Evolutionary conservation across 495 filamentous ascomycete genomes (phyloP).

Genomic region (Neurospora sp.): DNA sequence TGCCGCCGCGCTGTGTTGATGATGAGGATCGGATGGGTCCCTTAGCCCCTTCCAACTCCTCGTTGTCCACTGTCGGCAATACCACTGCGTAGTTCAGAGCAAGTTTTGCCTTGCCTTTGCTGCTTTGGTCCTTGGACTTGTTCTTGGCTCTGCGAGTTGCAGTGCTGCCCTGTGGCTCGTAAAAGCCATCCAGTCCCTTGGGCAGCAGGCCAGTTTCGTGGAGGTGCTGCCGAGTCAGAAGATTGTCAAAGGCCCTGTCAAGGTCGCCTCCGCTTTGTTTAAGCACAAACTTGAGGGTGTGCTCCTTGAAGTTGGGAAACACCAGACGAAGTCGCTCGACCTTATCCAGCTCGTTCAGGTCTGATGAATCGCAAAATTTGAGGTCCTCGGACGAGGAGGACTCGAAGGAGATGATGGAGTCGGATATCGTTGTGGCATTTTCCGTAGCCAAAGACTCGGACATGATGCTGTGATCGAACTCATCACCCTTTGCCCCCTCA

Average conservation of each 20-base stretch:
- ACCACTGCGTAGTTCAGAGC: conserved; percentile 14
- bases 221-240: conserved; percentile 67
- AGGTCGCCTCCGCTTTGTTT: conserved; percentile 54
- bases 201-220: conserved; percentile 47
- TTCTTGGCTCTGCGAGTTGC: conserved; percentile 36
- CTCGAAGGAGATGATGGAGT: conserved; percentile 11
- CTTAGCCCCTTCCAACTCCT: conserved; percentile 17
- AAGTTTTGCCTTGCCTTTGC: conserved; percentile 4
- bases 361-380: conserved; percentile 27
- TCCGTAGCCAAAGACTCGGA: conserved; percentile 5
- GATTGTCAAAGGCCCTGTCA: conserved; percentile 64
- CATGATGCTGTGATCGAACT: background rate
- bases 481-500: conserved; percentile 8
- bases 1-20: background rate
- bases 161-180: conserved; percentile 29
- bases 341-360: conserved; percentile 47
- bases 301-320: conserved; percentile 55
- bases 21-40: conserved; percentile 7
- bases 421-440: conserved; percentile 21
- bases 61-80: conserved; percentile 8
- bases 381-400: conserved; percentile 9
- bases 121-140: conserved; percentile 5
- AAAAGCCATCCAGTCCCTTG: conserved; percentile 77
- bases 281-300: conserved; percentile 55
- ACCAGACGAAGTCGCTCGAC: conserved; percentile 49